A percentile compares a stretch with the other conserved stretches of the same genome.
Conservation (phyloP, 768 basidiomycete species). For the Boletus fagicola region DNA sequence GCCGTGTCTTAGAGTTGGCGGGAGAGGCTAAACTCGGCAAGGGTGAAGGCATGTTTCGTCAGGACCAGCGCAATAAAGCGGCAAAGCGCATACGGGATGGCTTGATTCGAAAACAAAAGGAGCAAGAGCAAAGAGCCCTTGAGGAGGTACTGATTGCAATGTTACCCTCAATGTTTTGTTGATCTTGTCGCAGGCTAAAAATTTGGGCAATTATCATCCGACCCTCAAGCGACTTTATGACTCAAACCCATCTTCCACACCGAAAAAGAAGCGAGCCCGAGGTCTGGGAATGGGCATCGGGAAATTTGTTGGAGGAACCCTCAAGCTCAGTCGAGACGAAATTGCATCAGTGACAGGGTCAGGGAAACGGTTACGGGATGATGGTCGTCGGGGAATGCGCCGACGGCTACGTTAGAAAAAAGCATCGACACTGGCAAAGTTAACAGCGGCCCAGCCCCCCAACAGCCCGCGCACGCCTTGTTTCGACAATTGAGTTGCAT, state of each 20-base stretch:
- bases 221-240: constrained; percentile 67
- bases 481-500: not conserved
- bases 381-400: not conserved
- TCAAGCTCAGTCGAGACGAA: constrained; percentile 64
- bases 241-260: constrained; percentile 25
- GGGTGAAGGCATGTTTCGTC: constrained; percentile 62
- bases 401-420: constrained; percentile 8
- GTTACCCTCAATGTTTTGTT: not conserved
- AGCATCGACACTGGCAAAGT: too few relatives aligned
- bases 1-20: constrained; percentile 71
- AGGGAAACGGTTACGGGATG: constrained; percentile 4
- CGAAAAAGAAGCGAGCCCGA: constrained; percentile 50
- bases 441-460: not conserved
- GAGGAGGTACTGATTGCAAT: constrained; percentile 57
- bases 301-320: constrained; percentile 64
- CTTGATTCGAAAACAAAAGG: constrained; percentile 57
- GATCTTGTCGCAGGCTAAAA: constrained; percentile 59
- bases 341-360: constrained; percentile 41
- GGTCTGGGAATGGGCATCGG: constrained; percentile 81
- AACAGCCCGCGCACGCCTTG: not conserved
- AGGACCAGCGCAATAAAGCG: constrained; percentile 65
- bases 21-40: constrained; percentile 70
- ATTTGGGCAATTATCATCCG: constrained; percentile 83
- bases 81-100: constrained; percentile 73
- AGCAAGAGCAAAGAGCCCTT: constrained; percentile 51